Percentiles rank a stretch among this genome's conserved stretches.
Conservation (phyloP, 176 grass and related monocot genomes). For the Saccharum spontaneum region DNA sequence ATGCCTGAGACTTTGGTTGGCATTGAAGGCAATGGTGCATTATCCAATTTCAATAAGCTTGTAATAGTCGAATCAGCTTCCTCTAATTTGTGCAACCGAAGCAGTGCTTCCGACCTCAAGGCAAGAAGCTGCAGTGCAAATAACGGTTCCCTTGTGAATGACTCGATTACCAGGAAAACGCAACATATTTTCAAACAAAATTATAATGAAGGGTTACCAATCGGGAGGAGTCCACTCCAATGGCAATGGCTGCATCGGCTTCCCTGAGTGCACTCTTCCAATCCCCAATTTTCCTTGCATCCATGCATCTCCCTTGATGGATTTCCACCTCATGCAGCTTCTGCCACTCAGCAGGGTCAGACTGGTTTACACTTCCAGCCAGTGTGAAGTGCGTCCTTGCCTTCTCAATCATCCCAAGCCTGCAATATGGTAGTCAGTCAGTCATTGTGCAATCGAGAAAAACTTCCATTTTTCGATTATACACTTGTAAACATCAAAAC, state of each 20-base stretch:
- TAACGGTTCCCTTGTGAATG: neutral
- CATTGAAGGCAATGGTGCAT: constrained; percentile 27
- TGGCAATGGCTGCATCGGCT: constrained; percentile 57
- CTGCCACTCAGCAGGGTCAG: constrained; percentile 39
- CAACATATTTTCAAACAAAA: neutral
- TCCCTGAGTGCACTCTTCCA: constrained; percentile 57
- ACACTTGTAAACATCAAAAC: neutral
- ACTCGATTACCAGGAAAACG: neutral
- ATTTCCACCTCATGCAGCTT: constrained; percentile 60
- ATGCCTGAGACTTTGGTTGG: constrained; percentile 57
- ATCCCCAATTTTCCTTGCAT: constrained; percentile 49
- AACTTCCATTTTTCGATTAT: neutral
- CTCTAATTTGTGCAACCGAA: constrained; percentile 56
- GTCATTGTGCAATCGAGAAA: constrained; percentile 5
- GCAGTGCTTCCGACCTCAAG: constrained; percentile 74
- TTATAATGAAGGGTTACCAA: constrained; percentile 40
- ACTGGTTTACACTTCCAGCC: constrained; percentile 30
- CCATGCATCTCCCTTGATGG: constrained; percentile 51
- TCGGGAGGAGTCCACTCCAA: constrained; percentile 55
- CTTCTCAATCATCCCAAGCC: constrained; percentile 57
- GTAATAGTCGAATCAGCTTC: constrained; percentile 62
- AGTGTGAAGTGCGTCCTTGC: constrained; percentile 50
- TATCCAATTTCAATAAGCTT: constrained; percentile 32
- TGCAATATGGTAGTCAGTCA: constrained; percentile 24
- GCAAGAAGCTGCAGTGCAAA: constrained; percentile 60